Conservation (phyloP, 2,329 filamentous ascomycete genomes). For the Capronia americana region DNA sequence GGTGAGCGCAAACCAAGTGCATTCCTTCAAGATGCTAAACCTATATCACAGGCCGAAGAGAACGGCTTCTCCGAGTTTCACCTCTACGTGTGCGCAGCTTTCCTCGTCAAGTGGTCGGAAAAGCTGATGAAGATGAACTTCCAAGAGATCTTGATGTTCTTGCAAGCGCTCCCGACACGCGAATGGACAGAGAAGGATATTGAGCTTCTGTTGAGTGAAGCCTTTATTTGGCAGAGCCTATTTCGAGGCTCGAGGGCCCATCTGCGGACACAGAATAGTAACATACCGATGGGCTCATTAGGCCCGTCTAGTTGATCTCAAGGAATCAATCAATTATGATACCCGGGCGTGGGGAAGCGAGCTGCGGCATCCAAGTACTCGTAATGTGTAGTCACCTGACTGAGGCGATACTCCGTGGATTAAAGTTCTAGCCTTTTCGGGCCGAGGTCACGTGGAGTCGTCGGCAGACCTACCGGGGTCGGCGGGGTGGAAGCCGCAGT, state of each 20-base stretch:
- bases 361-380: neutral
- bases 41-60: conserved; percentile 79
- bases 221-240: conserved; percentile 97
- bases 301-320: conserved; percentile 36
- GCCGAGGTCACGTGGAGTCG: neutral
- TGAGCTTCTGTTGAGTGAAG: conserved; percentile 91
- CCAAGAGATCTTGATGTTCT: conserved; percentile 98
- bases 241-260: conserved; percentile 95
- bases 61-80: conserved; percentile 99
- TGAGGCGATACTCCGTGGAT: neutral
- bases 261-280: conserved; percentile 58
- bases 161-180: conserved; percentile 90
- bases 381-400: neutral
- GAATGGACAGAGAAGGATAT: conserved; percentile 99
- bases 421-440: neutral
- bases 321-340: conserved; percentile 2
- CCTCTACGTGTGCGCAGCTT: conserved; percentile 96
- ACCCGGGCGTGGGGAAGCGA: neutral
- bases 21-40: conserved; percentile 6
- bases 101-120: conserved; percentile 97
- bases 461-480: neutral
- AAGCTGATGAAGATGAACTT: conserved; percentile 91
- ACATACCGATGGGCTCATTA: conserved; percentile 35
- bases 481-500: neutral
- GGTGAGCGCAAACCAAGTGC: conserved; percentile 61